Evolutionary conservation across 495 filamentous ascomycete genomes (phyloP).

Genomic region (Cercophora sp.): DNA sequence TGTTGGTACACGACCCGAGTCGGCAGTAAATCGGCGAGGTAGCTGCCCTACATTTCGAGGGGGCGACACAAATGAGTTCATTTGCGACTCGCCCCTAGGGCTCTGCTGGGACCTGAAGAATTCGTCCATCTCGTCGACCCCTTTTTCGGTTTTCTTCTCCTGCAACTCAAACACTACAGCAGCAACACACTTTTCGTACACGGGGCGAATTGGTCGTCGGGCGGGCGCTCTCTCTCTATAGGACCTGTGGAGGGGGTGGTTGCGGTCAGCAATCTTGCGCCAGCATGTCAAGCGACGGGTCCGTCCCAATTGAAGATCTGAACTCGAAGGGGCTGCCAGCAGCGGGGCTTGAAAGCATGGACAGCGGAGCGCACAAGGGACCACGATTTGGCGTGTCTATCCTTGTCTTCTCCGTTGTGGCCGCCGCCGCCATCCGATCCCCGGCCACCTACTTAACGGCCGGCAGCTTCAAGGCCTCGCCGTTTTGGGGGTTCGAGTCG

Average conservation of each 20-base stretch:
- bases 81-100: constrained; percentile 64
- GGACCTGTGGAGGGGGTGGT: constrained; percentile 3
- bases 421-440: constrained; percentile 6
- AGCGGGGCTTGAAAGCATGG: not conserved
- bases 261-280: constrained; percentile 14
- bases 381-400: not conserved
- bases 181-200: constrained; percentile 38
- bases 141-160: constrained; percentile 31
- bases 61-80: constrained; percentile 62
- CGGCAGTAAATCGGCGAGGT: constrained; percentile 91
- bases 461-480: not conserved
- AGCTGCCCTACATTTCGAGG: constrained; percentile 61
- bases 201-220: constrained; percentile 34
- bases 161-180: constrained; percentile 27
- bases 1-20: constrained; percentile 79
- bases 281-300: not conserved
- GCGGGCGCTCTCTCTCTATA: constrained; percentile 25
- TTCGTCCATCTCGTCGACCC: constrained; percentile 58
- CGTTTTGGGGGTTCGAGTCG: not conserved
- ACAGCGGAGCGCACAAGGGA: constrained; percentile 9
- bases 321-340: not conserved
- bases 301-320: constrained; percentile 8
- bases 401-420: constrained; percentile 5
- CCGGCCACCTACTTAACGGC: constrained; percentile 2
- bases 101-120: constrained; percentile 69